Evolutionary conservation across 805 yeast species (phyloP), one percentile per base, ranked within the genome.

Genomic region (Candida taoyuanica): DNA sequence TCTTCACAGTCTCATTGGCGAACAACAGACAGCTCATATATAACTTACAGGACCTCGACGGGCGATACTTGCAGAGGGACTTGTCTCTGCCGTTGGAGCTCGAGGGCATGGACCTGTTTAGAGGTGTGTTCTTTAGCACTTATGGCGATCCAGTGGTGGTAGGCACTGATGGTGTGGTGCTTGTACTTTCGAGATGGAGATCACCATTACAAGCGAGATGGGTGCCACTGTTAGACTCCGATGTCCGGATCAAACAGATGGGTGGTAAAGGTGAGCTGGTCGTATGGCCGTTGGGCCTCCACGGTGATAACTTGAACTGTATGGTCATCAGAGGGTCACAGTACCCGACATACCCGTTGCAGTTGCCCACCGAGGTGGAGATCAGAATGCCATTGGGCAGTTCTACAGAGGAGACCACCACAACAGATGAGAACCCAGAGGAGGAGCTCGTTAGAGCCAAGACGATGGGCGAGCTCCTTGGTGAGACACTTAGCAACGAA

Each of bases 131-230:
- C 54, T 93, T 91, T 67, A 82, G 86, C 30, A 80, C 81, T 31
- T 81, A 75, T 52, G 95, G 95, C 16, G 97, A 91, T 58, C 98
- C 98, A 1, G 84, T 93, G 46, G 58, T 89, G 6, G 83, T 81
- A 39, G 96, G 94, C n/a, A 66, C 70, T 23, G 88, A 81, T 46
- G 87, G 87, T 44, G 73, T 79, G 9, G 67, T 93, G 27, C 59
- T 84, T 23, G 75, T 86, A 0, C 64, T 93, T 16, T 69, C 80
- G 17, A 76, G 80, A 47, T 91, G 97, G 96, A 70, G 96, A 49
- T 75, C 73, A 17, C 67, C 82, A 1, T 59, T 71, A 25, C 93
- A 88, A 56, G 79, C 95, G 3, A 70, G 79, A 44, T 91, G 98
- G 97, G 68, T 86, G 11, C 98, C 98, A 1, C 49, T 91, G 11